Percentiles rank a stretch among this genome's conserved stretches.
Evolutionary conservation across 257 asterid species (phyloP).

Genomic region (Craterostigma plantagineum): DNA sequence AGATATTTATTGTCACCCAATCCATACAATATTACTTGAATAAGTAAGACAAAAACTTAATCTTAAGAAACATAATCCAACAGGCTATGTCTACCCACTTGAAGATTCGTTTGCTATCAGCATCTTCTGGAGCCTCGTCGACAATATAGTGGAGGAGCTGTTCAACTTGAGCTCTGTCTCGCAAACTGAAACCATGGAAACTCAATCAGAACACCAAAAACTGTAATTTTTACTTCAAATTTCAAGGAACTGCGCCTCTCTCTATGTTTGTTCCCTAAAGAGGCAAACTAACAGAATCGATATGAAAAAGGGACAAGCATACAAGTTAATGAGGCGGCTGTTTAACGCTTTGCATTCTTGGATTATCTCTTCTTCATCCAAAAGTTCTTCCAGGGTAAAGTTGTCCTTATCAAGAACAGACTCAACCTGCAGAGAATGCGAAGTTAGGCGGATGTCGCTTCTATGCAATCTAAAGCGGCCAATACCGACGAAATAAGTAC

Average conservation of each 20-base stretch:
- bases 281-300: too few relatives aligned
- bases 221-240: too few relatives aligned
- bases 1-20: too few relatives aligned
- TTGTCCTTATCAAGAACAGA: slow-evolving; percentile 83
- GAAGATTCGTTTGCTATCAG: slow-evolving; percentile 69
- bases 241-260: neutral
- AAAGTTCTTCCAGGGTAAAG: slow-evolving; percentile 83
- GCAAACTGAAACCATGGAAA: slow-evolving; percentile 42
- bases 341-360: slow-evolving; percentile 99
- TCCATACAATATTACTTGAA: too few relatives aligned
- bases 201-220: slow-evolving; percentile 1
- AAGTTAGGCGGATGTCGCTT: too few relatives aligned
- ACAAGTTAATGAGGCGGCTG: slow-evolving; percentile 96
- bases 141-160: slow-evolving; percentile 68
- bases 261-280: too few relatives aligned
- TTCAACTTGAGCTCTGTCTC: slow-evolving; percentile 85
- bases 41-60: too few relatives aligned
- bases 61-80: too few relatives aligned
- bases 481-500: too few relatives aligned
- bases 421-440: slow-evolving; percentile 38
- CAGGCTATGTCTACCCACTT: slow-evolving; percentile 35
- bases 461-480: too few relatives aligned
- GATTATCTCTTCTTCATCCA: slow-evolving; percentile 97
- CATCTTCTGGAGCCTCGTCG: slow-evolving; percentile 78
- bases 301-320: slow-evolving; percentile 12